Evolutionary conservation across 1,284 basidiomycete species (phyloP), one percentile per base, ranked within the genome.

Genomic region (Heliocybe sulcata): DNA sequence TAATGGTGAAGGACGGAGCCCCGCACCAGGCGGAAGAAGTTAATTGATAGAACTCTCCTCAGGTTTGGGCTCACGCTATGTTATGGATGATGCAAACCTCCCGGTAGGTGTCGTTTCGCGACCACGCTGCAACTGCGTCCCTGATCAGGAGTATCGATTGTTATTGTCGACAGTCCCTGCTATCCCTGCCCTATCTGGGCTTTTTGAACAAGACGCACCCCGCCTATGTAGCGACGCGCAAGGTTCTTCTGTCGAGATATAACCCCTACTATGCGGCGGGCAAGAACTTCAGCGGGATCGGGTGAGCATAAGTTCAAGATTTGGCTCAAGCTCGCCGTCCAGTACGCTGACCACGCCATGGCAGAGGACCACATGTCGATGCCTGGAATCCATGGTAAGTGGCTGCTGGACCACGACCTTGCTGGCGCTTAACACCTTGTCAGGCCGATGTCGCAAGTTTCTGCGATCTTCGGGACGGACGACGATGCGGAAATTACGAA

Each of bases 61-160:
- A 81, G 80, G 83, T 2, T 77, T 85, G 55, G 85, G 87, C 35
- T 79, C 81, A 11, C 70, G 80, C 57, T 89, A 88, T 68, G 77
- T 88, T 22, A 90, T 89, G 85, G 88, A 90, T 59, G 88, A 90
- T 59, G 87, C 87, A 1, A 90, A 90, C 60, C 87, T 91, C 54
- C 88, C 88, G 19, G 87, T 87, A 64, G 61, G 82, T 67, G 3
- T 51, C 16, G 53, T 20, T 20, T 16, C 31, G 10, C 49, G 33
- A 19, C 22, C 33, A 35, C 29, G n/a, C 29, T 45, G 27, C 31
- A 23, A 55, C n/a, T 2, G 49, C 27, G 47, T 58, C 52, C 50
- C 27, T 33, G 26, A 52, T 6, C 6, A 10, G 27, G 3, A 50
- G 12, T 49, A 11, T 49, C 19, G 35, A 45, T 16, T 11, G 47